Evolutionary conservation across 2,329 filamentous ascomycete genomes (phyloP), one percentile per base, ranked within the genome.

Genomic region (Dothiorella sarmentorum): DNA sequence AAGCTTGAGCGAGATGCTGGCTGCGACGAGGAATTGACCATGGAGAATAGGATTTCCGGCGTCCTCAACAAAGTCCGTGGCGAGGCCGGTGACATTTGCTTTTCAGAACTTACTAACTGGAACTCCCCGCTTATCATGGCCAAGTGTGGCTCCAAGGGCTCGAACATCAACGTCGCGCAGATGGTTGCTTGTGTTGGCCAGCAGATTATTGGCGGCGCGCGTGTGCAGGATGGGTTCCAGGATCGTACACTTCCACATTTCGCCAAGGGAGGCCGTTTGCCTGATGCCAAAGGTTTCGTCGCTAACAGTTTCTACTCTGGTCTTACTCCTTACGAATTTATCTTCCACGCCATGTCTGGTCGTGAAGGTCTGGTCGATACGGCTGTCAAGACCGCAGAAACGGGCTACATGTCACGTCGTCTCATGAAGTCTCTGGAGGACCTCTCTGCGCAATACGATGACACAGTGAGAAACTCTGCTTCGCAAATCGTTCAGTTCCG

Each of bases 291-390:
- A 72, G 94, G 94, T 63, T 99, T 99, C 77, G 93, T 99, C 49
- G 85, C 87, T 62, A 97, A 97, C 77, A 97, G 91, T 76, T 99
- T 99, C 81, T 99, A 96, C 73, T 90, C 90, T 0, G 94, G 94
- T 1, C 79, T 99, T 0, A 82, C 87, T 1, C 93, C 94, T 2
- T 91, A 90, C 0, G 94, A 99, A 68, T 97, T 99, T 73, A 83
- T 97, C 59, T 97, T 99, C 76, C 94, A 99, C 83, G 94, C 94
- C 65, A 97, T 97, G 77, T 96, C 91, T 67, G 94, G 94, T 67
- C 89, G 94, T 85, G 94, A 97, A 84, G 94, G 94, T 85, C 79
- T 99, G 65, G 92, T 99, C 69, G 94, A 99, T 83, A 99, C 94
- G 2, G 94, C 94, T 61, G 94, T 97, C 77, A 99, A 99, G 79